These are phyloP conservation scores for Neurospora sp. DNA, from an alignment of 495 filamentous ascomycete genomes.

Conservation along the genomic window DNA sequence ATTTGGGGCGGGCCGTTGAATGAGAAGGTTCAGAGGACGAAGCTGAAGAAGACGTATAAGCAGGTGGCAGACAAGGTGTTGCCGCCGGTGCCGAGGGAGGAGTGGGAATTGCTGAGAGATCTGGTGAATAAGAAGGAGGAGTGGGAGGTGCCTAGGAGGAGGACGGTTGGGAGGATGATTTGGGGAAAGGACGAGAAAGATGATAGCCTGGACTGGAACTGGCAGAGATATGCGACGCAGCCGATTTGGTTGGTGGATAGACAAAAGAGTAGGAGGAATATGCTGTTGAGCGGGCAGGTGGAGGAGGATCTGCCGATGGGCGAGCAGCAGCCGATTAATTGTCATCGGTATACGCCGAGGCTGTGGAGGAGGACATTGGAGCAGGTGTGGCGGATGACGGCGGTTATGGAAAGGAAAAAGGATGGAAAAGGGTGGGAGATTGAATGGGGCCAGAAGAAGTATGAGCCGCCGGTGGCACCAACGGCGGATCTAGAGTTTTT, in stretches of 20 bases:
- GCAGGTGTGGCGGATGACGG: conserved; percentile 24
- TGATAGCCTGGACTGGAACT: conserved; percentile 19
- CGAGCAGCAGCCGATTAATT: conserved; percentile 17
- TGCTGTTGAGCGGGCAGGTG: conserved; percentile 21
- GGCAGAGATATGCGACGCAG: conserved; percentile 14
- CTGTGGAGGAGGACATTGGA: conserved; percentile 21
- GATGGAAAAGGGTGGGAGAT: conserved; percentile 13
- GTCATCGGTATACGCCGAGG: conserved; percentile 13
- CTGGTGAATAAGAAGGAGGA: conserved; percentile 43
- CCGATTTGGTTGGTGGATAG: conserved; percentile 11
- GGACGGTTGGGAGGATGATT: conserved; percentile 40
- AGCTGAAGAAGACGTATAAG: conserved; percentile 51
- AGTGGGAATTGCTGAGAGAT: conserved; percentile 52
- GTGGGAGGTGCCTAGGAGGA: conserved; percentile 17
- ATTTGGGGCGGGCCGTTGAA: conserved; percentile 53
- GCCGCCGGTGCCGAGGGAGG: conserved; percentile 60
- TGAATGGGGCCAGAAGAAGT: conserved; percentile 22
- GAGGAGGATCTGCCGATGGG: conserved; percentile 27
- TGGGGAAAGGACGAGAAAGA: conserved; percentile 22
- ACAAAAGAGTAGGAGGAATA: conserved; percentile 10
- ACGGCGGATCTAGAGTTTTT: conserved; percentile 19
- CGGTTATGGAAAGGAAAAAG: conserved; percentile 19
- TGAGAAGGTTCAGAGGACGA: conserved; percentile 42
- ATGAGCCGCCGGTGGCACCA: conserved; percentile 6
- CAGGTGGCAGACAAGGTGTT: conserved; percentile 43